These are phyloP conservation scores for Stygiomarasmius scandens DNA, from an alignment of 1,284 basidiomycete genomes.

Conservation along the genomic window DNA sequence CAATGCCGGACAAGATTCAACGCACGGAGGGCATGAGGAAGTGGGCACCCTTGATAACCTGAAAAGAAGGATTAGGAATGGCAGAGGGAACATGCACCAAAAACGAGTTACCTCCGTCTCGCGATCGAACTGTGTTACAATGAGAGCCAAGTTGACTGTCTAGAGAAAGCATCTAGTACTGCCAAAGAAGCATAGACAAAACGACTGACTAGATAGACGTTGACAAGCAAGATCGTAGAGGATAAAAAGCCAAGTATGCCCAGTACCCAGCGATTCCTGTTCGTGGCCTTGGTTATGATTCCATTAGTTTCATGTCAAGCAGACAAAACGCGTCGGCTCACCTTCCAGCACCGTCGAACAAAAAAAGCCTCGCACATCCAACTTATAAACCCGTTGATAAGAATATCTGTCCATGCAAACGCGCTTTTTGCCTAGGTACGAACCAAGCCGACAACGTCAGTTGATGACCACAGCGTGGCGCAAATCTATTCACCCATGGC, in stretches of 20 bases:
- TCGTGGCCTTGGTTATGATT: constrained; percentile 42
- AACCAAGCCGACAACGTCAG: not conserved
- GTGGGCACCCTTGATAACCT: not conserved
- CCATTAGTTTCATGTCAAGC: not conserved
- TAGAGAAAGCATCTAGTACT: not conserved
- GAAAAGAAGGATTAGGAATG: not conserved
- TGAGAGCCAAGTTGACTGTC: constrained; percentile 1
- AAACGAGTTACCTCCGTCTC: not conserved
- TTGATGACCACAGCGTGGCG: not conserved
- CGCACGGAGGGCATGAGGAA: not conserved
- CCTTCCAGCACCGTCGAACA: constrained; percentile 38
- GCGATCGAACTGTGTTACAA: not conserved
- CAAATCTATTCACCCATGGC: constrained; percentile 29
- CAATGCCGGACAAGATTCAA: not conserved
- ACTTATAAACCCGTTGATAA: constrained; percentile 15
- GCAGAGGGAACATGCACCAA: not conserved
- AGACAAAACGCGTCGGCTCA: constrained; percentile 27
- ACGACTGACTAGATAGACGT: constrained; percentile 39
- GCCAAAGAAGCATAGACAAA: not conserved
- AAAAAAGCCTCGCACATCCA: constrained; percentile 15
- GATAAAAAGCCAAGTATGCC: constrained; percentile 33
- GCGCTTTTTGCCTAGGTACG: constrained; percentile 1
- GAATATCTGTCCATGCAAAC: constrained; percentile 13
- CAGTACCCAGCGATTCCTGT: constrained; percentile 39
- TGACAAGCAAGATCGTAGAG: constrained; percentile 32